A percentile compares a stretch with the other conserved stretches of the same genome.
Evolutionary conservation across 805 yeast species (phyloP).

Genomic region (Dipodascopsis uninucleata): DNA sequence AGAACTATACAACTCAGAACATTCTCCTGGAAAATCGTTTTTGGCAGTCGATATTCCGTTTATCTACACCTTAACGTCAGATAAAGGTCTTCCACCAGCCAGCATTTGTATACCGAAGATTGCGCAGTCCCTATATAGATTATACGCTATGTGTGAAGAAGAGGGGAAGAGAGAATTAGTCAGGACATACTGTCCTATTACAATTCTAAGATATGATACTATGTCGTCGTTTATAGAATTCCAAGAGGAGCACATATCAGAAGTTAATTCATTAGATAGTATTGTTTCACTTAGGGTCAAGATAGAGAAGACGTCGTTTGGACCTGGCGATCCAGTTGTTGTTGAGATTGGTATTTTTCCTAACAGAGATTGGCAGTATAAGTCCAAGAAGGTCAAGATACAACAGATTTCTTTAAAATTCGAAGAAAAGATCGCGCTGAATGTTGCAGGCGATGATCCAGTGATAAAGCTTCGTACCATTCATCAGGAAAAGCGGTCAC

Average conservation of each 20-base stretch:
- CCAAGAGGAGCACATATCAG: constrained; percentile 33
- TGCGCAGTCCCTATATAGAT: constrained; percentile 33
- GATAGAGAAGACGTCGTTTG: constrained; percentile 38
- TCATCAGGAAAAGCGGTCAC: constrained; percentile 31
- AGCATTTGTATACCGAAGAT: constrained; percentile 30
- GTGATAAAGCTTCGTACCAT: constrained; percentile 34
- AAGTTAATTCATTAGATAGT: constrained; percentile 36
- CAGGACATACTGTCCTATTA: constrained; percentile 32
- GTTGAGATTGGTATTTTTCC: constrained; percentile 35
- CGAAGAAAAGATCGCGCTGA: constrained; percentile 37
- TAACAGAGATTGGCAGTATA: constrained; percentile 38
- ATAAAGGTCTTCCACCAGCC: constrained; percentile 36
- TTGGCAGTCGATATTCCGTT: constrained; percentile 41
- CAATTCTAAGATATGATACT: constrained; percentile 39
- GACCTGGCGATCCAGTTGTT: constrained; percentile 39
- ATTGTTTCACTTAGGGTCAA: constrained; percentile 36
- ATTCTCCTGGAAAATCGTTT: constrained; percentile 26
- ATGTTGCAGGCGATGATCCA: constrained; percentile 35
- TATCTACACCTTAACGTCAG: constrained; percentile 33
- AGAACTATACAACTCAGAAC: constrained; percentile 29
- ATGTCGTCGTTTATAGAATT: constrained; percentile 40
- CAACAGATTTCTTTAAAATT: constrained; percentile 37
- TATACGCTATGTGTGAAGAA: constrained; percentile 35
- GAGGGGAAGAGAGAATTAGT: background rate
- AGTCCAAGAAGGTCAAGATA: constrained; percentile 39